Percentiles rank a stretch among this genome's conserved stretches.
Evolutionary conservation across 2,329 filamentous ascomycete species (phyloP).

Genomic region (Fusarium oxysporum): DNA sequence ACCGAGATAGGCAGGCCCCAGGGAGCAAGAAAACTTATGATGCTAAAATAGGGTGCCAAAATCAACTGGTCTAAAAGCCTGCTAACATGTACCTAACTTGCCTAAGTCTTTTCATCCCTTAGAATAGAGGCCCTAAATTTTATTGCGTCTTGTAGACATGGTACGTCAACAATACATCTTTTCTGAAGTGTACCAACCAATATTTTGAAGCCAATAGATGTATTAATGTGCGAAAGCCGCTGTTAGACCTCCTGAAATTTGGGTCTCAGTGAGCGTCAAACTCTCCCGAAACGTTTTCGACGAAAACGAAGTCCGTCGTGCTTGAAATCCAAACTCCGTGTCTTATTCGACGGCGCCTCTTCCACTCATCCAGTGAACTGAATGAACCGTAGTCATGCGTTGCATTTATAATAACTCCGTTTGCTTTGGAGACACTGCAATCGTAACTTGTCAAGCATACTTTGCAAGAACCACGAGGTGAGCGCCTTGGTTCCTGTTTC

Average conservation of each 20-base stretch:
- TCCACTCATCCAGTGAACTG: background rate
- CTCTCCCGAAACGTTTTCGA: background rate
- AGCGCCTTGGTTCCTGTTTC: accelerated
- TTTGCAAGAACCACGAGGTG: background rate
- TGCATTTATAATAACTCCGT: background rate
- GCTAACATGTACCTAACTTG: background rate
- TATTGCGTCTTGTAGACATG: background rate
- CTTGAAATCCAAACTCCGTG: accelerated
- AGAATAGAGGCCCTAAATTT: background rate
- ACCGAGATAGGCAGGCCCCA: background rate
- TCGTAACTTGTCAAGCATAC: background rate
- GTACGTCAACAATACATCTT: background rate
- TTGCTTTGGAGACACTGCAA: background rate
- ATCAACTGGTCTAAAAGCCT: background rate
- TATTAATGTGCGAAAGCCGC: accelerated
- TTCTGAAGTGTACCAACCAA: background rate
- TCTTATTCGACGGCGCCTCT: background rate
- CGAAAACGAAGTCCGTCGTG: accelerated
- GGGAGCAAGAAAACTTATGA: background rate
- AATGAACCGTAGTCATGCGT: conserved; percentile 2
- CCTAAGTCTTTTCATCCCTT: background rate
- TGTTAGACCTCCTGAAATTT: too few species aligned
- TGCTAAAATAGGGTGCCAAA: background rate
- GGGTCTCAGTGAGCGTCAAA: background rate
- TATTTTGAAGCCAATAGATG: background rate